Base-by-base conservation (phyloP, 83 land plant genomes). In the Picea engelmannii region DNA sequence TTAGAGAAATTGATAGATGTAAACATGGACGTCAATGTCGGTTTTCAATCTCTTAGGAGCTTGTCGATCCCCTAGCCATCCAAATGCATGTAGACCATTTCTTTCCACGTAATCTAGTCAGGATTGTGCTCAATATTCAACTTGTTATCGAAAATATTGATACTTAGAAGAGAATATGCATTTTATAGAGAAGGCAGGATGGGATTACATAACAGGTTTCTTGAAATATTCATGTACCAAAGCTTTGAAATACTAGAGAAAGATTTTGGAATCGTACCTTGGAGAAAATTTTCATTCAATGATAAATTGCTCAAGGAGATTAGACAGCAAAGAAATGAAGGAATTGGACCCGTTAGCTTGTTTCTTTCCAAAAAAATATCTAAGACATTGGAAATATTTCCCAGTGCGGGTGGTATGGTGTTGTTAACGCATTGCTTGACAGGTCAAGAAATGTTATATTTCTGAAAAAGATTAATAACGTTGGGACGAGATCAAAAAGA, bases 111-210 rank as follows among this genome's bases (percentile, higher is more conserved):
- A 80, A 88, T 78, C 96, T 94, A 90, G 27, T 73, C 74, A 20
- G 96, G 96, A n/a, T 92, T 85, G 31, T 31, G 31, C 31, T 1
- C 31, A 31, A 31, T 31, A 31, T 31, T 31, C 31, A 31, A 31
- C 0, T 78, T 80, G 75, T 90, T 94, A 87, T 88, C 82, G 18
- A 94, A 92, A 74, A 94, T 55, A 84, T 94, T 94, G 7, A 93
- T 76, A 21, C 92, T 84, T 21, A 84, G 59, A 12, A 94, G 81
- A 11, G 60, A 24, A 23, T 82, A 65, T n/a, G 82, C 38, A 20
- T 71, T 71, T 0, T 49, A 49, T 23, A 71, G 21, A 2, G 55
- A 18, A n/a, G 18, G 77, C 0, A 92, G 94, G 12, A 92, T 78
- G 24, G 88, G 87, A 67, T 85, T 27, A 27, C 31, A 27, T 27